Percentiles rank a stretch among this genome's conserved stretches.
Conservation (phyloP, 805 yeast genomes). For the Brettanomyces bruxellensis region DNA sequence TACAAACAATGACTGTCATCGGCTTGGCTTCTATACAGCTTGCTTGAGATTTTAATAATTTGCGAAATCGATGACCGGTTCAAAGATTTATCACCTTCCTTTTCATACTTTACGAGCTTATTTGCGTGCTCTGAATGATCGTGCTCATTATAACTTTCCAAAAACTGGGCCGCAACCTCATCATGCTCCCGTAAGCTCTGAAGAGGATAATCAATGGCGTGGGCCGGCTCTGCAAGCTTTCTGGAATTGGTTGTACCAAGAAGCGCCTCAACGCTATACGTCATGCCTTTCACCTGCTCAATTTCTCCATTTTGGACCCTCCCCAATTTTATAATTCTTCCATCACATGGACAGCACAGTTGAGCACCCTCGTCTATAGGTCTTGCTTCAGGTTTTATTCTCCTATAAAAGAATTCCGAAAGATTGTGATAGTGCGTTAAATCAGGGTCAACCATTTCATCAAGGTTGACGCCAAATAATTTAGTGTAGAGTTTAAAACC, state of each 20-base stretch:
- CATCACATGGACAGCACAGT: conserved; percentile 89
- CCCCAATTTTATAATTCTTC: conserved; percentile 81
- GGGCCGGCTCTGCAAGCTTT: conserved; percentile 47
- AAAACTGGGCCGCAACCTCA: neutral
- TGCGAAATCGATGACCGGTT: conserved; percentile 20
- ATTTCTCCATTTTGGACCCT: conserved; percentile 66
- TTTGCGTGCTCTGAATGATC: conserved; percentile 3
- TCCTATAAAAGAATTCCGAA: conserved; percentile 86
- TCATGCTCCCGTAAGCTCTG: neutral
- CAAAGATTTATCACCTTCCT: conserved; percentile 61
- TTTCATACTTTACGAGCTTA: conserved; percentile 34
- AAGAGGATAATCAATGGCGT: conserved; percentile 2
- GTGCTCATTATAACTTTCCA: conserved; percentile 23
- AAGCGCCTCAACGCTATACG: conserved; percentile 81
- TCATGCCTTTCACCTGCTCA: conserved; percentile 96
- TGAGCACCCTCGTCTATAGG: conserved; percentile 60
- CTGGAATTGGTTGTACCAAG: conserved; percentile 49
- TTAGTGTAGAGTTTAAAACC: conserved; percentile 71
- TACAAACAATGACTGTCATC: conserved; percentile 36
- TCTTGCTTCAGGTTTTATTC: conserved; percentile 66
- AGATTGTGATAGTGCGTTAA: conserved; percentile 67
- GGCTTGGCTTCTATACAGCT: conserved; percentile 28
- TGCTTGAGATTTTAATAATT: conserved; percentile 16
- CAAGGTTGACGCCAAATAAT: conserved; percentile 79
- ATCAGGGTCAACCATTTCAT: conserved; percentile 82